Evolutionary conservation across 257 asterid genomes (phyloP).

Genomic region (Solanum bulbocastanum): DNA sequence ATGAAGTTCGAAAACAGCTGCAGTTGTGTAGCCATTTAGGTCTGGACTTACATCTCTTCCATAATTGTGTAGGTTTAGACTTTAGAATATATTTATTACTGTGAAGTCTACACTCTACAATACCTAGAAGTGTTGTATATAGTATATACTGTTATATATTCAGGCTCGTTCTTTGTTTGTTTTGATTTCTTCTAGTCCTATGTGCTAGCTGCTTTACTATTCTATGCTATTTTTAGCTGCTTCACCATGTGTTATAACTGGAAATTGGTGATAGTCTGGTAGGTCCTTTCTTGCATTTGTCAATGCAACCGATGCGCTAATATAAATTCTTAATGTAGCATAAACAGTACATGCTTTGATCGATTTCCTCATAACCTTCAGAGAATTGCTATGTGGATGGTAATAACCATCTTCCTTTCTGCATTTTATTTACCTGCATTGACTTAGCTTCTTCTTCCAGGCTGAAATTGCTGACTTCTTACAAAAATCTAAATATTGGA

Average conservation of each 20-base stretch:
- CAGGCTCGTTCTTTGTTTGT: neutral
- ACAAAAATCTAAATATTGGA: slow-evolving; percentile 58
- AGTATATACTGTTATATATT: neutral
- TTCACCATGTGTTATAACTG: neutral
- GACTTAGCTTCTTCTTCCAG: slow-evolving; percentile 24
- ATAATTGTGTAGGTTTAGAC: neutral
- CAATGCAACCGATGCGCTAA: neutral
- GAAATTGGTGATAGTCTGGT: neutral
- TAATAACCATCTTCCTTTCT: neutral
- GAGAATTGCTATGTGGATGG: neutral
- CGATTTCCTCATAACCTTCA: neutral
- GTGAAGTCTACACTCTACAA: neutral
- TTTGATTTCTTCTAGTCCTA: neutral
- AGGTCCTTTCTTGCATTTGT: neutral
- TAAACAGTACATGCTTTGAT: neutral
- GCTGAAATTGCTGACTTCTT: slow-evolving; percentile 55
- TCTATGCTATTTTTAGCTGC: neutral
- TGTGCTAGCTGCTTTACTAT: neutral
- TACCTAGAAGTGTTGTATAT: neutral
- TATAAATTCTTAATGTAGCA: neutral
- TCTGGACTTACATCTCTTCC: neutral
- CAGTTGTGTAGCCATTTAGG: neutral
- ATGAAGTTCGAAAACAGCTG: neutral
- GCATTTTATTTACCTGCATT: neutral
- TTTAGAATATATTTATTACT: neutral